Conservation (phyloP, 2,329 filamentous ascomycete species). For the Clonostachys byssicola region DNA sequence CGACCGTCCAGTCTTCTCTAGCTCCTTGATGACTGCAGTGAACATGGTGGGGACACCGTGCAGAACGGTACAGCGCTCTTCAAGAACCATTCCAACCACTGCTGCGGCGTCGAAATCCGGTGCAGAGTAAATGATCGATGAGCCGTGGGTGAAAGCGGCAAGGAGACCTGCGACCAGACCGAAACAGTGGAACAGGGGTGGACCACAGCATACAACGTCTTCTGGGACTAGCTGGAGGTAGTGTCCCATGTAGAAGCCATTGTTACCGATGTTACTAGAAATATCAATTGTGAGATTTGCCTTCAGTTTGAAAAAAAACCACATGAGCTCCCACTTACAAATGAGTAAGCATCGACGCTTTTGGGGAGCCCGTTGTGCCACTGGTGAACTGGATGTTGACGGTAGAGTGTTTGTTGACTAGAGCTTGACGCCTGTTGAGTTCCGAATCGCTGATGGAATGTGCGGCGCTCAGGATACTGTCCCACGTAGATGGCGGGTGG, state of each 20-base stretch:
- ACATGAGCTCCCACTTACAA: no score
- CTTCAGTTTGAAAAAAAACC: no score
- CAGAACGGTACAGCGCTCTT: slow-evolving; percentile 47
- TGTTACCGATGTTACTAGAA: slow-evolving; percentile 50
- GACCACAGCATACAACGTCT: slow-evolving; percentile 62
- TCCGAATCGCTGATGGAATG: no score
- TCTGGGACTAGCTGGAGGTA: no score
- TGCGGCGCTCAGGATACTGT: no score
- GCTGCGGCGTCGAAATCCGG: slow-evolving; percentile 61
- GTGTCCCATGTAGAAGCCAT: slow-evolving; percentile 51
- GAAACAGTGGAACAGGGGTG: slow-evolving; percentile 66
- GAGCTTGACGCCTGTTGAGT: no score
- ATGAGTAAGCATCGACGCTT: slow-evolving; percentile 1
- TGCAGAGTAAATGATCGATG: slow-evolving; percentile 61
- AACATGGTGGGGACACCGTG: slow-evolving; percentile 65
- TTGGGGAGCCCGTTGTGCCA: slow-evolving; percentile 1
- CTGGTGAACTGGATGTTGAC: no score
- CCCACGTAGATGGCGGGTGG: no score
- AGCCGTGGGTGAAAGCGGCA: slow-evolving; percentile 60
- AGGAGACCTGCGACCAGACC: slow-evolving; percentile 69
- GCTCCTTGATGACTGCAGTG: slow-evolving; percentile 57
- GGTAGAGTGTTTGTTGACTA: no score
- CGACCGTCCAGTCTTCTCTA: slow-evolving; percentile 25
- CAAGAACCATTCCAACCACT: slow-evolving; percentile 49
- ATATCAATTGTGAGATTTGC: no score